These are phyloP conservation scores for Hymenoscyphus repandus DNA, from an alignment of 2,329 filamentous ascomycete genomes.

Conservation along the genomic window DNA sequence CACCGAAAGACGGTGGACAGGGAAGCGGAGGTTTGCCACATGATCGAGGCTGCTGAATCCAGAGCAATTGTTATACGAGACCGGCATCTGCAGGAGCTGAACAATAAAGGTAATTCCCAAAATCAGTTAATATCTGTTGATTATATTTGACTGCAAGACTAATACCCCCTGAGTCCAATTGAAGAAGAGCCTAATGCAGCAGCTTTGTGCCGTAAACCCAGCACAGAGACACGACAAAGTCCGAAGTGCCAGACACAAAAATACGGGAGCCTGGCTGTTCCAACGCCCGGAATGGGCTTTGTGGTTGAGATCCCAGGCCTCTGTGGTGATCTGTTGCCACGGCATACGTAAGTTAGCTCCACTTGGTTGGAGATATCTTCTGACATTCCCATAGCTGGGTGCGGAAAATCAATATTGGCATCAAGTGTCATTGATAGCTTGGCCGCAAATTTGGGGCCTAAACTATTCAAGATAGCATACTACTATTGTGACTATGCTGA, in stretches of 20 bases:
- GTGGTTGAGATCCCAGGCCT: not conserved
- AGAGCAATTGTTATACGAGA: conserved; percentile 2
- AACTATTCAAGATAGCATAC: not conserved
- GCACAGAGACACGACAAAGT: conserved; percentile 10
- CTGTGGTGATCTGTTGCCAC: conserved; percentile 13
- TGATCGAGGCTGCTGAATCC: conserved; percentile 9
- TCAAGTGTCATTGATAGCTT: conserved; percentile 16
- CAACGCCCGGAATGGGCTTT: conserved; percentile 1
- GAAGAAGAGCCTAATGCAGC: not conserved
- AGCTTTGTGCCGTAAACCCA: conserved; percentile 8
- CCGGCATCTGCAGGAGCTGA: not conserved
- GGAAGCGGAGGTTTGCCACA: conserved; percentile 7
- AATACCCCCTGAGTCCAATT: not conserved
- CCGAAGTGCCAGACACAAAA: conserved; percentile 5
- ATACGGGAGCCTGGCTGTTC: conserved; percentile 12
- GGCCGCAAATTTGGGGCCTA: not conserved
- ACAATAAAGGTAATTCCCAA: not conserved
- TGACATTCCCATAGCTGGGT: conserved; percentile 13
- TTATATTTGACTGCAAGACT: not conserved
- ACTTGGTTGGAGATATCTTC: not conserved
- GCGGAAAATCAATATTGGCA: conserved; percentile 6
- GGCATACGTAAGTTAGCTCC: conserved; percentile 11
- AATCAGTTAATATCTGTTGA: not conserved
- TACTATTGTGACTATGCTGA: conserved; percentile 19
- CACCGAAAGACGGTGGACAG: conserved; percentile 6